Evolutionary conservation across 164 flowering plant species (phyloP).

Genomic region (Umbellularia californica): DNA sequence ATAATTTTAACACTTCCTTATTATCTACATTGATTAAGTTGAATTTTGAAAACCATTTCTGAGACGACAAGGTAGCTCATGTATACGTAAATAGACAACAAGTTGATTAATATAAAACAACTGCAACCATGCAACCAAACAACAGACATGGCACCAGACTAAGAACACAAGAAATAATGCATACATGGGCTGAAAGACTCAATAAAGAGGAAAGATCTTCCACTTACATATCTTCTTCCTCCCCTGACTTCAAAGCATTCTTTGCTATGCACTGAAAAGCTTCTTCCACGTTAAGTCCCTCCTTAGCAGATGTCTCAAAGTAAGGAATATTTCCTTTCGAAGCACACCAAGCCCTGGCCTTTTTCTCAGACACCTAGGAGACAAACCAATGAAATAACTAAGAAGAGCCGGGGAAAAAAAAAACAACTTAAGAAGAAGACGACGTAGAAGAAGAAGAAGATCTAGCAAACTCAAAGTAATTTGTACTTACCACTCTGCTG

Average conservation of each 20-base stretch:
- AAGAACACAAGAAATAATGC: too few relatives aligned
- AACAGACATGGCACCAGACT: too few relatives aligned
- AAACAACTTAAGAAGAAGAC: background rate
- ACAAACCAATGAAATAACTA: background rate
- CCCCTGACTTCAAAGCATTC: slow-evolving; percentile 79
- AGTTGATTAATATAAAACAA: too few relatives aligned
- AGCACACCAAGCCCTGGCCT: slow-evolving; percentile 95
- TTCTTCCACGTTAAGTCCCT: slow-evolving; percentile 80
- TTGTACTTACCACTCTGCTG: slow-evolving; percentile 79
- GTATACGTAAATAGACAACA: too few relatives aligned
- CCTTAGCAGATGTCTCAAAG: slow-evolving; percentile 96
- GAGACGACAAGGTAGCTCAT: too few relatives aligned
- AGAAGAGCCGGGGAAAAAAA: background rate
- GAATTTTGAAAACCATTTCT: too few relatives aligned
- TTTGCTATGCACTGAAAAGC: slow-evolving; percentile 87
- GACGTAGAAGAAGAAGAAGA: background rate
- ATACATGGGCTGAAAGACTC: too few relatives aligned
- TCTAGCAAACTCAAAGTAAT: background rate
- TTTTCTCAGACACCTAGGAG: slow-evolving; percentile 81
- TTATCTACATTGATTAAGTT: too few relatives aligned
- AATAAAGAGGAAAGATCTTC: background rate
- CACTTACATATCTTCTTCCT: slow-evolving; percentile 90
- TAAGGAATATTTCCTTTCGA: slow-evolving; percentile 93
- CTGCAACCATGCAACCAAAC: too few relatives aligned
- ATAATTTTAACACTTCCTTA: too few relatives aligned